phyloP scores from a whole-genome alignment of 2,329 filamentous ascomycete species.

The Botrytis fabae region DNA sequence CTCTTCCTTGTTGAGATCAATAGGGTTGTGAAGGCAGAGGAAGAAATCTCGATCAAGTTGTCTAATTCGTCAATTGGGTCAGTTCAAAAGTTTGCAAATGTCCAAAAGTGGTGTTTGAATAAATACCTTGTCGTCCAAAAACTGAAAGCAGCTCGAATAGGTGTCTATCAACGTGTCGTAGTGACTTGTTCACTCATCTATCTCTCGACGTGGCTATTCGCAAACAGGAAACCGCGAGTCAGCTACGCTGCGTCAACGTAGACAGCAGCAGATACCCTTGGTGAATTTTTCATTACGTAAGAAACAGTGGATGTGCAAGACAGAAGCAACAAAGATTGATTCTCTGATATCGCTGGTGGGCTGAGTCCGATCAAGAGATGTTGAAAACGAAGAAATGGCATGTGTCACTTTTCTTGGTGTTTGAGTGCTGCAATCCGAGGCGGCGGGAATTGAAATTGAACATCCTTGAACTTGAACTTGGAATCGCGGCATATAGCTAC shows the following conservation, averaged over 20 bases:
- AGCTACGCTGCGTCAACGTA: background rate
- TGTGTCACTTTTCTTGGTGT: background rate
- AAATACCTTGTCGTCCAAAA: too few species aligned
- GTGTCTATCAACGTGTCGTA: background rate
- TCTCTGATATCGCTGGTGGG: rapidly evolving
- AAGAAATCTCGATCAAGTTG: too few species aligned
- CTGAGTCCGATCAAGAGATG: rapidly evolving
- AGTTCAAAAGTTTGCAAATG: background rate
- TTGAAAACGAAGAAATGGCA: background rate
- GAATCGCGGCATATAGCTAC: rapidly evolving
- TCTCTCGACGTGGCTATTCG: too few species aligned
- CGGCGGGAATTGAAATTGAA: background rate
- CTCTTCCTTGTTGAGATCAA: background rate
- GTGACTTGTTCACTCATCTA: background rate
- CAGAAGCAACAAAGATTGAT: background rate
- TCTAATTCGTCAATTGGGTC: background rate
- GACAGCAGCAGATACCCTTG: background rate
- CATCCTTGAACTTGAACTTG: background rate
- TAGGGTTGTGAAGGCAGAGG: rapidly evolving
- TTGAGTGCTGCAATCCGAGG: too few species aligned
- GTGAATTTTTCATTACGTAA: background rate
- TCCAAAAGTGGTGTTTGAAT: rapidly evolving
- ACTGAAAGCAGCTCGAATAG: rapidly evolving
- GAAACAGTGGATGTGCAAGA: background rate
- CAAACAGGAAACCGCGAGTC: background rate